Conservation (phyloP, 495 filamentous ascomycete genomes). For the Talaromyces wortmannii region DNA sequence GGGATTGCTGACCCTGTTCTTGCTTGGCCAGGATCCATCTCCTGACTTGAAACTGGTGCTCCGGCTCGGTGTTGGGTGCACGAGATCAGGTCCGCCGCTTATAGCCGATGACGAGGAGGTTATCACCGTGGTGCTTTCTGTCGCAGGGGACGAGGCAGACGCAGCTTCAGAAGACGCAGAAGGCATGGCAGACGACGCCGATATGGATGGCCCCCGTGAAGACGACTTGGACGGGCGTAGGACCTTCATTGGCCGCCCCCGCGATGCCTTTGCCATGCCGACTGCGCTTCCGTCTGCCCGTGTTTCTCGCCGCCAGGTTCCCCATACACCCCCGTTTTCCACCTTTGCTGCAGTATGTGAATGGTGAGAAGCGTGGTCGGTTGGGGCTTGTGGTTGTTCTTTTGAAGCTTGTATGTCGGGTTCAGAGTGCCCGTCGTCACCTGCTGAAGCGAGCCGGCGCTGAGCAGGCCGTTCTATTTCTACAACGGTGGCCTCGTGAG, state of each 20-base stretch:
- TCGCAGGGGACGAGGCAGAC: neutral
- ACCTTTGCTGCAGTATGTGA: constrained; percentile 30
- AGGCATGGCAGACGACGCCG: constrained; percentile 18
- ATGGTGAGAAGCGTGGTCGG: constrained; percentile 18
- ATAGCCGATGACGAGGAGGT: constrained; percentile 2
- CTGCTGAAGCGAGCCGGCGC: neutral
- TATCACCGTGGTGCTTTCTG: constrained; percentile 13
- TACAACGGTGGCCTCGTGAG: neutral
- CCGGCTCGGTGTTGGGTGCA: constrained; percentile 15
- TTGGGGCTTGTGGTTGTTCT: constrained; percentile 8
- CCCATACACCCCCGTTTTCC: constrained; percentile 50
- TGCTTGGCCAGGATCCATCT: constrained; percentile 24
- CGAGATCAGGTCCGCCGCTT: constrained; percentile 14
- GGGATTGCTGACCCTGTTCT: constrained; percentile 62
- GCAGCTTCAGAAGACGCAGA: constrained; percentile 16
- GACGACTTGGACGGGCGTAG: constrained; percentile 52
- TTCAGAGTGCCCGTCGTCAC: constrained; percentile 8
- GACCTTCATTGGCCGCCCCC: constrained; percentile 67
- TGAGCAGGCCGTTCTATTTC: neutral
- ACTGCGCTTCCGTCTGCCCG: constrained; percentile 35
- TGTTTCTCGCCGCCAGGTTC: constrained; percentile 60
- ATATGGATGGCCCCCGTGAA: constrained; percentile 31
- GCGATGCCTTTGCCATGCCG: constrained; percentile 35
- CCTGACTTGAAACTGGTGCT: constrained; percentile 15
- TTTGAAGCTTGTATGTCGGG: constrained; percentile 10